These are phyloP conservation scores for Skeletonema costatum DNA, from an alignment of 108 stramenopile genomes.

Conservation along the genomic window DNA sequence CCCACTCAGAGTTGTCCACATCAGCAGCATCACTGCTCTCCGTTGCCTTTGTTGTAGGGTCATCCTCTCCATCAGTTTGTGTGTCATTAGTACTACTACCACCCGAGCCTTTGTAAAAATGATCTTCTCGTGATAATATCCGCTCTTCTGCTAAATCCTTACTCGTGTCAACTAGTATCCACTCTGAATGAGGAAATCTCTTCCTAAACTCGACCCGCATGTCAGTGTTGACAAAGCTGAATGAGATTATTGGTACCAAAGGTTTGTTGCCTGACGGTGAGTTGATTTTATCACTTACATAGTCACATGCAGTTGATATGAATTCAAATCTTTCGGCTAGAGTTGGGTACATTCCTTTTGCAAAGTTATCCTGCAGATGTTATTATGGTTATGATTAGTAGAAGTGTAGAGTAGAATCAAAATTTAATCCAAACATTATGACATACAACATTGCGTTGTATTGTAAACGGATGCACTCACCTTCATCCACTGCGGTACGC, in stretches of 20 bases:
- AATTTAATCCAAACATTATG: background rate
- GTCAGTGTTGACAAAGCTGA: conserved; percentile 77
- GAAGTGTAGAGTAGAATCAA: no score
- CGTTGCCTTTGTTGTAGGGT: background rate
- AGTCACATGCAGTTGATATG: conserved; percentile 48
- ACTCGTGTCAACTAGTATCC: conserved; percentile 63
- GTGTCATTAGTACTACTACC: no score
- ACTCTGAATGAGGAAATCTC: conserved; percentile 56
- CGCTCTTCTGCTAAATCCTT: conserved; percentile 49
- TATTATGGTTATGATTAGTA: no score
- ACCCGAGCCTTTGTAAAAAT: conserved; percentile 64
- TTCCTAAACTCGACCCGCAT: conserved; percentile 50
- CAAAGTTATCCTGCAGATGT: conserved; percentile 55
- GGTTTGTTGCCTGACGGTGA: background rate
- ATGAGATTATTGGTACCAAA: conserved; percentile 44
- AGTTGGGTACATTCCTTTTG: conserved; percentile 71
- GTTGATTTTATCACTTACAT: conserved; percentile 43
- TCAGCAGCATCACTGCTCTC: conserved; percentile 14
- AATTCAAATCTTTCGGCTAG: conserved; percentile 56
- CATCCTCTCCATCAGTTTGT: background rate
- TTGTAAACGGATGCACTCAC: background rate
- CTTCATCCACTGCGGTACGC: conserved; percentile 72
- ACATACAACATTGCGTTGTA: background rate
- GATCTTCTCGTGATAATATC: conserved; percentile 60
- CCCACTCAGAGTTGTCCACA: conserved; percentile 61